Evolutionary conservation across 2,329 filamentous ascomycete genomes (phyloP).

Genomic region (Fusarium sp.): DNA sequence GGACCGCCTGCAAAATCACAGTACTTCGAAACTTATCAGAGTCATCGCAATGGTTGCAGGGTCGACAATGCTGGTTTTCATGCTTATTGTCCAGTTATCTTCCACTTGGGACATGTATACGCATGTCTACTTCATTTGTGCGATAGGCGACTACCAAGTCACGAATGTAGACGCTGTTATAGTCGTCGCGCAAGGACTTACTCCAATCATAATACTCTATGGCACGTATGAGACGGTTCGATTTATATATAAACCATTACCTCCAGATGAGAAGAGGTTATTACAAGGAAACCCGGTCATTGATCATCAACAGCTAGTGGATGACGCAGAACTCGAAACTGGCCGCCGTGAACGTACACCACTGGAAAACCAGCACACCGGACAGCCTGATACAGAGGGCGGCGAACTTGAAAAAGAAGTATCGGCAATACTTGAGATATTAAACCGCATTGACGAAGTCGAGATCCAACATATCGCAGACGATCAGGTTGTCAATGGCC

Average conservation of each 20-base stretch:
- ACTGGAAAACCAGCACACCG: too few species aligned
- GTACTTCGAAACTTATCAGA: background rate
- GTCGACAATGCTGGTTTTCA: background rate
- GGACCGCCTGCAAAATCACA: background rate
- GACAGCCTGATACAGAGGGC: too few species aligned
- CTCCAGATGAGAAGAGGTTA: background rate
- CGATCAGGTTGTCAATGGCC: background rate
- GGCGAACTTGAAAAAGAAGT: too few species aligned
- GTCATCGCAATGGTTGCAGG: background rate
- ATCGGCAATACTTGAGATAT: too few species aligned
- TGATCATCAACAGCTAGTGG: too few species aligned
- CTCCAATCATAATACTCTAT: background rate
- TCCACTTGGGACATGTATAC: background rate
- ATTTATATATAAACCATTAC: background rate
- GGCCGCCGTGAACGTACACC: too few species aligned
- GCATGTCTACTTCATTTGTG: slow-evolving; percentile 1
- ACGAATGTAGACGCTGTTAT: too few species aligned
- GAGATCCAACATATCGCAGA: too few species aligned
- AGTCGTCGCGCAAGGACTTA: too few species aligned
- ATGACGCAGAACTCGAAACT: too few species aligned
- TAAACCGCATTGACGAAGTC: too few species aligned
- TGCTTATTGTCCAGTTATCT: background rate
- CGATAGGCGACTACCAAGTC: background rate
- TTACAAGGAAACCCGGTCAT: too few species aligned
- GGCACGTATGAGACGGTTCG: background rate